Conservation (phyloP, 164 flowering plant species). For the Stephania japonica region DNA sequence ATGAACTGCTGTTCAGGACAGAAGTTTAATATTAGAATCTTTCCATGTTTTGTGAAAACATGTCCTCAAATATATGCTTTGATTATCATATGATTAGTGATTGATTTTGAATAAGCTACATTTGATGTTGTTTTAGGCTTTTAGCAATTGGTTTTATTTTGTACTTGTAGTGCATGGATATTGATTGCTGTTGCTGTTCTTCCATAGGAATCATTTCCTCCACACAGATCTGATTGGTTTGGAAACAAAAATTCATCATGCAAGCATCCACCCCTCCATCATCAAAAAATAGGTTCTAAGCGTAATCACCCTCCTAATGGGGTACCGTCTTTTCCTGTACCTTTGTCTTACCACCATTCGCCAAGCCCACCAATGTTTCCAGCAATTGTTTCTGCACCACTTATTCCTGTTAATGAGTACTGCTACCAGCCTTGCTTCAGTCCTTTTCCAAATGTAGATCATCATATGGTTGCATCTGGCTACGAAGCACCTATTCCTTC, state of each 20-base stretch:
- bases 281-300: conserved; percentile 54
- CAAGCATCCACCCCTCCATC: conserved; percentile 39
- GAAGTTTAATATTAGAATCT: not conserved
- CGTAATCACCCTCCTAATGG: conserved; percentile 41
- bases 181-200: not conserved
- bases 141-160: not conserved
- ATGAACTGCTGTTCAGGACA: not conserved
- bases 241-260: conserved; percentile 35
- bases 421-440: conserved; percentile 46
- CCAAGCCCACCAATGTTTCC: conserved; percentile 43
- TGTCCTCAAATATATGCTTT: not conserved
- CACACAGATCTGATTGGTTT: conserved; percentile 44
- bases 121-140: not conserved
- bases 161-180: not conserved
- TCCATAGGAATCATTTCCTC: conserved; percentile 45
- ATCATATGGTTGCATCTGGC: conserved; percentile 38
- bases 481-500: conserved; percentile 40
- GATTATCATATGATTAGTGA: not conserved
- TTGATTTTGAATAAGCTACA: not conserved
- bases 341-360: conserved; percentile 47
- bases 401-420: conserved; percentile 50
- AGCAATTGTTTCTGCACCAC: conserved; percentile 48
- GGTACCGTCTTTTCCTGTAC: conserved; percentile 51
- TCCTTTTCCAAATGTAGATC: conserved; percentile 42
- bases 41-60: not conserved